Base-by-base conservation (phyloP, 495 filamentous ascomycete genomes). In the Penicillium coffeae region DNA sequence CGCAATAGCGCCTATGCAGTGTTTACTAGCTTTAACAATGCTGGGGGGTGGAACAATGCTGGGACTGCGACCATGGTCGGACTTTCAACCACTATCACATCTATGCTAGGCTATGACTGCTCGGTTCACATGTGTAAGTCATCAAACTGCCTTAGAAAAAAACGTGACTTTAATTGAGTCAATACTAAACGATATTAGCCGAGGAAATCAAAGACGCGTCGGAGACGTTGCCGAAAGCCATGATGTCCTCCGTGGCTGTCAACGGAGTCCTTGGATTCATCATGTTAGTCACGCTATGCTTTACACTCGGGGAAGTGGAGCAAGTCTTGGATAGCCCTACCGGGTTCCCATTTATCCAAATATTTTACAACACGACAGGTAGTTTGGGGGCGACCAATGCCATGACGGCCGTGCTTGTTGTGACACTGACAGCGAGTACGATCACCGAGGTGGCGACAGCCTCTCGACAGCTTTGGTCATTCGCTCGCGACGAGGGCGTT, bases 21-120 rank as follows among this genome's bases (percentile, higher is more conserved):
- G n/a, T 81, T 82, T 58, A 49, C 52, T 2, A 66, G 77, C 10
- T 82, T 83, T 56, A 72, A 82, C 47, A 82, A 82, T 48, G 66
- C 69, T 34, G 74, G 77, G 2, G 80, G 80, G 15, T 80, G 77
- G 48, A 65, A 68, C 14, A 59, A 63, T 8, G 64, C 71, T 0
- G 80, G 78, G 58, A 66, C 72, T 6, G 74, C 73, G 1, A 73
- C 81, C 25, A 48, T 82, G 13, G 79, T 78, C 14, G 66, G 80
- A 9, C 54, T 83, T 14, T 78, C 82, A 49, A 68, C 69, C 45
- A 74, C 69, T 4, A 81, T 83, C 47, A 78, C 77, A 12, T 81
- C 6, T 64, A 80, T 83, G 78, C 73, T 71, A 51, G 76, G 76
- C 54, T 76, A 73, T 50, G 69, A 77, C 50, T 69, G 66, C 7